Evolutionary conservation across 257 asterid genomes (phyloP), one percentile per base, ranked within the genome.

Genomic region (Scutellaria barbata): DNA sequence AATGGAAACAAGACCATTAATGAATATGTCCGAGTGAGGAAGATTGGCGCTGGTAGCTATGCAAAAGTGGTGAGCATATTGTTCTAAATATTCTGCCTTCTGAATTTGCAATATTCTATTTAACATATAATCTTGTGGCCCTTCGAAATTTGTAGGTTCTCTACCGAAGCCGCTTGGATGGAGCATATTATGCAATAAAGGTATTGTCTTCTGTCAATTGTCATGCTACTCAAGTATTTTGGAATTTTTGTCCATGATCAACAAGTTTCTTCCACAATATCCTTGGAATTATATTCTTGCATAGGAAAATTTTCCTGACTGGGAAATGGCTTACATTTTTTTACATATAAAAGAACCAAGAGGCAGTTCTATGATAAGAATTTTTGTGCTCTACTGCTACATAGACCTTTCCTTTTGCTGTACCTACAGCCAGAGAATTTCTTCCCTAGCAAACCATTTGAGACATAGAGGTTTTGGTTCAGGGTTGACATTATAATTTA

Each of bases 31-130:
- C 91, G 90, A 1, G 90, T 74, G 71, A 73, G 83, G 64, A 92
- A 86, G 89, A 95, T 95, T 75, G 99, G 98, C 68, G 76, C 99
- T 80, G 99, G 99, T 69, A 95, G 98, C 90, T 95, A 95, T 6
- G 99, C 98, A 9, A 95, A 95, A 95, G 99, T 95, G 97, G 98
- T 95, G 73, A 87, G 92, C 73, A 73, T 69, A 63, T 66, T 64
- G 58, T 39, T 66, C 40, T 30, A 60, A 30, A 63, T 71, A 47
- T 54, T 70, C 46, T 61, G 22, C 55, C 2, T 30, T 62, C 63
- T 76, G 64, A 47, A 16, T 75, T 66, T 62, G 33, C 22, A 66
- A 46, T 14, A 53, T 73, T 63, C 78, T 10, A 51, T 72, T 55
- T 50, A 16, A 64, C 58, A 43, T 76, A 50, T 79, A 37, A 52